These are phyloP conservation scores for Syzygium aqueum DNA, from an alignment of 345 rosid genomes.

Conservation along the genomic window DNA sequence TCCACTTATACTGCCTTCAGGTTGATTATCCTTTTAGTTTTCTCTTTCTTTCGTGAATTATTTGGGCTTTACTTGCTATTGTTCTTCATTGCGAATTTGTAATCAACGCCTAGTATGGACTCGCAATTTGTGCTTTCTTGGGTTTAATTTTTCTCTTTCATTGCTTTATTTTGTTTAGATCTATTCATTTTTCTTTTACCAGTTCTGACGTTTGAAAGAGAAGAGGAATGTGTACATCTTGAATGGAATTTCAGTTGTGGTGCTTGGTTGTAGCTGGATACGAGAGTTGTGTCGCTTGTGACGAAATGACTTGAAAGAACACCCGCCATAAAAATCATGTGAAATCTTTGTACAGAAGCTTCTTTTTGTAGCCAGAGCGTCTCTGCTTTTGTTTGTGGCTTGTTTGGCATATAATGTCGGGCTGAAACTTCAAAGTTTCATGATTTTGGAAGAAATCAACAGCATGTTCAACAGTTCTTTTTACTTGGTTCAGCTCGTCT, in stretches of 20 bases:
- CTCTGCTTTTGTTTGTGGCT: not conserved
- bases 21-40: slow-evolving; percentile 3
- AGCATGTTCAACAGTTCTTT: not conserved
- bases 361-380: not conserved
- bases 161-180: not conserved
- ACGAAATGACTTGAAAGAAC: not conserved
- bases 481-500: not conserved
- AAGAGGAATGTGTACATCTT: not conserved
- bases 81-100: not conserved
- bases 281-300: not conserved
- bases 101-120: not conserved
- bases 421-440: not conserved
- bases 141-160: not conserved
- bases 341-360: not conserved
- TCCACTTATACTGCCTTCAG: slow-evolving; percentile 29
- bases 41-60: not conserved
- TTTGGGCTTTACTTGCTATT: not conserved
- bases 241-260: not conserved
- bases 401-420: not conserved
- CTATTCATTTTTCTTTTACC: not conserved
- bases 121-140: not conserved
- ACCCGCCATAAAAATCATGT: not conserved
- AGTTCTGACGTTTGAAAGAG: not conserved
- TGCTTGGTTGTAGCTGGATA: not conserved
- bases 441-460: not conserved